phyloP scores from a whole-genome alignment of 176 grass and related monocot species.

The Phragmites australis region DNA sequence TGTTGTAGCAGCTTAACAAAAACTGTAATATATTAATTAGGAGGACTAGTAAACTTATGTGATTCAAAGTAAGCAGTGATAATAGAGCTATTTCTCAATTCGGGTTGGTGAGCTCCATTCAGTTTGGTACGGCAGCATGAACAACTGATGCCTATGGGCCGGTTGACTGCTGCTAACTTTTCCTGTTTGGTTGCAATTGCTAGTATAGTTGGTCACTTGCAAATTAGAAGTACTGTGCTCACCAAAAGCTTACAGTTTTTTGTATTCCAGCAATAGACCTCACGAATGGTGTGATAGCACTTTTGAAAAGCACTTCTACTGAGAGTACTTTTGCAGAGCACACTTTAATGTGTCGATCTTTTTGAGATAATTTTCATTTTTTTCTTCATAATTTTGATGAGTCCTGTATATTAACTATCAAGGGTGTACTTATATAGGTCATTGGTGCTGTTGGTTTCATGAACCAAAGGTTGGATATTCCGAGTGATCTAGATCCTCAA shows the following conservation, averaged over 20 bases:
- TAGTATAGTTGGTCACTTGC: not conserved
- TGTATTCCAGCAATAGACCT: conserved; percentile 3
- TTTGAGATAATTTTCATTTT: not conserved
- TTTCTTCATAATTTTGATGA: conserved; percentile 1
- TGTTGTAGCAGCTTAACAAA: not conserved
- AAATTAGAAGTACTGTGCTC: not conserved
- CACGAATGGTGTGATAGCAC: not conserved
- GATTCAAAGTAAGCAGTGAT: not conserved
- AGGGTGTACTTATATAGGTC: conserved; percentile 47
- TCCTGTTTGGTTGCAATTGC: not conserved
- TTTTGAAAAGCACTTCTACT: not conserved
- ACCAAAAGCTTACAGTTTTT: not conserved
- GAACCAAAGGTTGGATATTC: conserved; percentile 89
- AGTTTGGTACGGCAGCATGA: too few species aligned
- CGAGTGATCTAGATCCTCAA: conserved; percentile 69
- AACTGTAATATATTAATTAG: not conserved
- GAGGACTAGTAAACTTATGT: not conserved
- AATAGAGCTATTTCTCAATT: not conserved
- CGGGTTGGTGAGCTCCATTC: too few species aligned
- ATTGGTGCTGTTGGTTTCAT: conserved; percentile 96
- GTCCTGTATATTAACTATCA: conserved; percentile 14
- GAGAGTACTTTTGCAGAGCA: not conserved
- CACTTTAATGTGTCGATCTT: not conserved
- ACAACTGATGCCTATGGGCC: not conserved
- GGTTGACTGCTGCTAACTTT: not conserved